phyloP scores from a whole-genome alignment of 345 rosid species.

The Eucalyptus pumila region DNA sequence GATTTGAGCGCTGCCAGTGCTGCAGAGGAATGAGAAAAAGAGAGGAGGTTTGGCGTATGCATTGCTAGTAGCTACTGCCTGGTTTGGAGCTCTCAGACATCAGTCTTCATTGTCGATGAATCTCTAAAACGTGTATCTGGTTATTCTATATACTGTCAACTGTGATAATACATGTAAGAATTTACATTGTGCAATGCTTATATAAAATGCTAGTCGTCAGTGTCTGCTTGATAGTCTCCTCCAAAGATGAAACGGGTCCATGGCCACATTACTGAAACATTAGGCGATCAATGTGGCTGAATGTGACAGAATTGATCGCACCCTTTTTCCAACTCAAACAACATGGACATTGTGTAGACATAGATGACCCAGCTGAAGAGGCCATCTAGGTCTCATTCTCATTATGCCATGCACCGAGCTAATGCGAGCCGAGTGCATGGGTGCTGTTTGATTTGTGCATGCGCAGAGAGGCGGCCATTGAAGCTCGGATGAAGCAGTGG shows the following conservation, averaged over 20 bases:
- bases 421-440: not conserved
- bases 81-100: not conserved
- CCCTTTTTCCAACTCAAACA: not conserved
- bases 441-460: not conserved
- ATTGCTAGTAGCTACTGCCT: not conserved
- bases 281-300: not conserved
- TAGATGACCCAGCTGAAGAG: not conserved
- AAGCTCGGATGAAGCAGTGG: not conserved
- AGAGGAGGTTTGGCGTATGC: not conserved
- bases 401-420: not conserved
- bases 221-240: not conserved
- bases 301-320: not conserved
- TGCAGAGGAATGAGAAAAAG: constrained; percentile 54
- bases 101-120: not conserved
- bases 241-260: not conserved
- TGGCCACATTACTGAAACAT: not conserved
- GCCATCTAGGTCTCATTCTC: not conserved
- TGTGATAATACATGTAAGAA: not conserved
- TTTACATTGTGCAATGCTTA: not conserved
- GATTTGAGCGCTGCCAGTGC: constrained; percentile 89
- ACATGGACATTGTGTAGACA: not conserved
- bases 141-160: not conserved
- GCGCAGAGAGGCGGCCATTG: not conserved
- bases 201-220: not conserved
- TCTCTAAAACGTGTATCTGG: not conserved